A percentile compares a stretch with the other conserved stretches of the same genome.
Evolutionary conservation across 2,329 filamentous ascomycete species (phyloP).

Genomic region (Xylariaceae sp.): DNA sequence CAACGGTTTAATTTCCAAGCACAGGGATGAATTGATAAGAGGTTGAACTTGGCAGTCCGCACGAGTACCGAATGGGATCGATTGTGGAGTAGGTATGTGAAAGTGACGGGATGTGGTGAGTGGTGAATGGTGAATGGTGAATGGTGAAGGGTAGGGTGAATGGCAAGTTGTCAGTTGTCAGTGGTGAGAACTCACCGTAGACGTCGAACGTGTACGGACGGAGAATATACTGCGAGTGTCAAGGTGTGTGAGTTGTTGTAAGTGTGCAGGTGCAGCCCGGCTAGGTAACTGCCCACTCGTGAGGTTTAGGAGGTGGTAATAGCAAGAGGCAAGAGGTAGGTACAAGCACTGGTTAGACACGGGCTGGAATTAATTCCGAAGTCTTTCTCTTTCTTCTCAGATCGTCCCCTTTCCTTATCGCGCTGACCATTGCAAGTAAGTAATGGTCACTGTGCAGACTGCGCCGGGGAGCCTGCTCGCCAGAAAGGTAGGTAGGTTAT

Average conservation of each 20-base stretch:
- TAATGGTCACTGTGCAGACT: slow-evolving; percentile 4
- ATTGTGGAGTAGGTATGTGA: not conserved
- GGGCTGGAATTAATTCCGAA: slow-evolving; percentile 7
- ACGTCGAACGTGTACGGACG: not conserved
- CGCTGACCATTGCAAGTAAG: slow-evolving; percentile 7
- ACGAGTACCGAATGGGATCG: not conserved
- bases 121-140: no score
- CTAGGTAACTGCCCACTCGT: not conserved
- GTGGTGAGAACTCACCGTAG: not conserved
- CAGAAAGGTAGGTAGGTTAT: slow-evolving; percentile 7
- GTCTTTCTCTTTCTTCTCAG: not conserved
- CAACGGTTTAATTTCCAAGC: not conserved
- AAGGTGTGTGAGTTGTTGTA: no score
- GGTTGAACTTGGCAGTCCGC: not conserved
- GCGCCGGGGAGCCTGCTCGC: slow-evolving; percentile 12
- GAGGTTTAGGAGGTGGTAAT: not conserved
- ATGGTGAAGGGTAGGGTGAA: no score
- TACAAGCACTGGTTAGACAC: no score
- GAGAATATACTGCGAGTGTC: no score
- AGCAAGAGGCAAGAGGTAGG: not conserved
- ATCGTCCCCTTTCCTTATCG: slow-evolving; percentile 15
- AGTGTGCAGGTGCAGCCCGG: not conserved
- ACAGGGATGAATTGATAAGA: not conserved
- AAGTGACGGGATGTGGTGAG: not conserved
- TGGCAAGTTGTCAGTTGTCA: not conserved